These are phyloP conservation scores for Drechslera avenae DNA, from an alignment of 2,329 filamentous ascomycete species.

Conservation along the genomic window DNA sequence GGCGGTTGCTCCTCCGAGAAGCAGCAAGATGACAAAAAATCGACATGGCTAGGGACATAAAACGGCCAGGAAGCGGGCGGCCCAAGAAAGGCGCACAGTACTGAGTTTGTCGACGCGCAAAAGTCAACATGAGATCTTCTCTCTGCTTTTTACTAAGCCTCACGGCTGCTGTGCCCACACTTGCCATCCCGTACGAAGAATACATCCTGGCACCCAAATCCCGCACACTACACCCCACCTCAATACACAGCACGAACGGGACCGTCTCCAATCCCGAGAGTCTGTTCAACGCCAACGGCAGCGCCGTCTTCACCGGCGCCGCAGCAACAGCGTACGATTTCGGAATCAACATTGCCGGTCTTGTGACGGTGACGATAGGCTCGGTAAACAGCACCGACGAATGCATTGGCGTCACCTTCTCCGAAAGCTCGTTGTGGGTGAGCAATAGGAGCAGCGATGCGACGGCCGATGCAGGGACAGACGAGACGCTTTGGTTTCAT, in stretches of 20 bases:
- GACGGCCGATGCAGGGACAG: constrained; percentile 54
- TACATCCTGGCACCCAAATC: constrained; percentile 52
- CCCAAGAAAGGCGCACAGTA: too few species aligned
- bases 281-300: constrained; percentile 35
- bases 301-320: constrained; percentile 41
- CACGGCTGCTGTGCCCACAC: neutral
- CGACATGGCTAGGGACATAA: too few species aligned
- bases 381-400: constrained; percentile 42
- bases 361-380: constrained; percentile 46
- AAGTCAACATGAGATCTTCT: too few species aligned
- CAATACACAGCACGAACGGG: constrained; percentile 49
- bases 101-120: too few species aligned
- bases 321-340: constrained; percentile 52
- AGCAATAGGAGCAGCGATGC: constrained; percentile 54
- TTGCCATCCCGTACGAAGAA: constrained; percentile 40
- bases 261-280: constrained; percentile 45
- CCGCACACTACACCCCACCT: constrained; percentile 35
- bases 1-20: constrained; percentile 10
- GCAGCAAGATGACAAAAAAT: too few species aligned
- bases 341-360: constrained; percentile 50
- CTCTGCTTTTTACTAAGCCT: neutral
- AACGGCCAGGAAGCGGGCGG: too few species aligned
- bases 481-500: constrained; percentile 57
- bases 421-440: constrained; percentile 56
- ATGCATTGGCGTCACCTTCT: constrained; percentile 52